Evolutionary conservation across 169 alveolate genomes (phyloP), one percentile per base, ranked within the genome.

Genomic region (Eimeria necatrix): DNA sequence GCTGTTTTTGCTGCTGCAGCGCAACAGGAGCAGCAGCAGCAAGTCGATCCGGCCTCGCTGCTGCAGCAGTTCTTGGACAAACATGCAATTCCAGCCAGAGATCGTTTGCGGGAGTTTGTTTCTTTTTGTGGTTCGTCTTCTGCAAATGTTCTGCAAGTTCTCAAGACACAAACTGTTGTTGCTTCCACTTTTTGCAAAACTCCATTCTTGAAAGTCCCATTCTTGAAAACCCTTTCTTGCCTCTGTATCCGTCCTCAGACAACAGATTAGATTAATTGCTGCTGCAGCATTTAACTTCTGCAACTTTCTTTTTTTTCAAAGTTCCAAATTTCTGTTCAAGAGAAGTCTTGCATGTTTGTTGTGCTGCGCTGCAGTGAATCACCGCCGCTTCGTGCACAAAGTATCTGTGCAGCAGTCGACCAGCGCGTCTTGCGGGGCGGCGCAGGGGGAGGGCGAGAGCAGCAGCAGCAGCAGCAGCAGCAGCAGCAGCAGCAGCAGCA

Each of bases 401-500:
- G 46, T 76, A 20, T 51, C 87, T 12, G 32, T 51, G 61, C 87
- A 26, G 64, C 87, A 76, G 61, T 9, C 87, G 41, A 14, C 78
- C n/a, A 56, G 68, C 68, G 68, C 1, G 22, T 56, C 68, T 56
- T 18, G 74, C 18, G 22, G 41, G 70, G 2, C 5, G 5, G 24
- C 20, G 16, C 70, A 16, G 24, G 70, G 70, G 70, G 20, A 20
- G 70, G 51, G 59, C 53, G 60, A 20, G 24, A 6, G 32, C 83
- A 32, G 53, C 48, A 7, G 52, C 78, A 68, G 76, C 84, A 8
- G 24, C 26, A 76, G 87, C 87, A 41, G 87, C 87, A 48, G 87
- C 87, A 76, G 87, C 87, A 76, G 87, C 41, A 48, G 59, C 64
- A 76, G 87, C 87, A 76, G 87, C 87, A 76, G 78, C 78, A 24